Base-by-base conservation (phyloP, 2,329 filamentous ascomycete species). In the Penicillium sp. region DNA sequence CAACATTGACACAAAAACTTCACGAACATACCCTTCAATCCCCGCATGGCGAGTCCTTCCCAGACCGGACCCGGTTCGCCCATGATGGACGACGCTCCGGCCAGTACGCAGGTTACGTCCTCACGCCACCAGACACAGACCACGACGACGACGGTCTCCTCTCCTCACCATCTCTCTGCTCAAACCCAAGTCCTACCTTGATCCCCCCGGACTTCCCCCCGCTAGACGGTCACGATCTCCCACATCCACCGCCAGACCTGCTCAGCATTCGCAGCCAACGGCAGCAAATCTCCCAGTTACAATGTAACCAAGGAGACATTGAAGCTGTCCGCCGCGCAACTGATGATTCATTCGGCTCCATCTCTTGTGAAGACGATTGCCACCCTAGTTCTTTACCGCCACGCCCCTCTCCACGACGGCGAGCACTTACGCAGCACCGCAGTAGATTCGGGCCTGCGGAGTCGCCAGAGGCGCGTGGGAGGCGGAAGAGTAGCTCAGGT, bases 131-230 rank as follows among this genome's bases (percentile, higher is more conserved):
- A 6, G 72, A 73, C 54, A 73, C 70, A 20, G 72, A 74, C 57
- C 69, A 69, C n/a, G 71, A 73, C 44, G 70, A 73, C n/a, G 69
- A 72, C 37, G 66, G 67, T 41, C 67, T 63, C 27, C 64, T 79
- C 69, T 88, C 85, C 46, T 77, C 77, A 5, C 78, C 74, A 55
- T 86, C 81, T 56, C 87, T 89, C 54, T 86, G 67, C 58, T 48
- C 67, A 61, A 62, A 68, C 58, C 18, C 69, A 56, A 69, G 64
- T 22, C 67, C 70, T 1, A 71, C 69, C 0, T 72, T 64, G 22
- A 63, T 63, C 3, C 70, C 69, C 2, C 52, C 59, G 3, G 68
- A 72, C 40, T 59, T 64, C 47, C 53, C 52, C 7, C 44, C 50
- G 26, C 50, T 64, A 48, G 56, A 60, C 55, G 33, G 44, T 22